phyloP scores from a whole-genome alignment of 2,329 filamentous ascomycete genomes.

The Trichoderma hamatum region DNA sequence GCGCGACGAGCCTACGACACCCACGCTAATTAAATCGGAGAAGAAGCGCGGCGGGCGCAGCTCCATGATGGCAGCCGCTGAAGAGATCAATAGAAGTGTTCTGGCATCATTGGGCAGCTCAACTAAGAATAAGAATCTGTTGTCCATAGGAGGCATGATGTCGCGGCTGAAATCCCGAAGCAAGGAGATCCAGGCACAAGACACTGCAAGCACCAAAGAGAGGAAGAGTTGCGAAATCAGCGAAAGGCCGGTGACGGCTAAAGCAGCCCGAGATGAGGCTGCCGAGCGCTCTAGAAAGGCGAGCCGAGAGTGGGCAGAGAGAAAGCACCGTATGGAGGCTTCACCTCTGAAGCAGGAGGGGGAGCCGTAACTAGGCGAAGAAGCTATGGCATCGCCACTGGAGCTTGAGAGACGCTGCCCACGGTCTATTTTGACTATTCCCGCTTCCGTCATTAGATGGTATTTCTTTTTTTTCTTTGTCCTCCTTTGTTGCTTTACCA shows the following conservation, averaged over 20 bases:
- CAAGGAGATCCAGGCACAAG: conserved; percentile 57
- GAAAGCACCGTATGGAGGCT: conserved; percentile 50
- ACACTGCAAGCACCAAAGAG: conserved; percentile 49
- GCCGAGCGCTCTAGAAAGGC: conserved; percentile 62
- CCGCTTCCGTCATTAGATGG: not conserved
- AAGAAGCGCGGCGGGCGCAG: conserved; percentile 38
- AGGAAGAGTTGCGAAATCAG: conserved; percentile 57
- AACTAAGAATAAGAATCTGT: conserved; percentile 50
- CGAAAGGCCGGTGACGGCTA: conserved; percentile 58
- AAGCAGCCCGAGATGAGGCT: conserved; percentile 60
- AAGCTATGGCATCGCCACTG: not conserved
- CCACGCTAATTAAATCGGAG: conserved; percentile 26
- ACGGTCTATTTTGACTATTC: not conserved
- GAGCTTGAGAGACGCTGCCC: not conserved
- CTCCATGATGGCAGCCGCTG: conserved; percentile 32
- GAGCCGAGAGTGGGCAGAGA: conserved; percentile 66
- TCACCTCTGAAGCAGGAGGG: conserved; percentile 6
- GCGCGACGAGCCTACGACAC: conserved; percentile 18
- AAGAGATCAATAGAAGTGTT: conserved; percentile 43
- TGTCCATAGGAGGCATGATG: conserved; percentile 54
- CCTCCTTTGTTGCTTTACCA: not conserved
- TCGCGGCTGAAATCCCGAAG: conserved; percentile 56
- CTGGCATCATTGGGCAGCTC: conserved; percentile 52
- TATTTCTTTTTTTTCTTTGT: not conserved
- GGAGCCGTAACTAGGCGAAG: not conserved